Base-by-base conservation (phyloP, 2,329 filamentous ascomycete genomes). In the Cercospora sp. region DNA sequence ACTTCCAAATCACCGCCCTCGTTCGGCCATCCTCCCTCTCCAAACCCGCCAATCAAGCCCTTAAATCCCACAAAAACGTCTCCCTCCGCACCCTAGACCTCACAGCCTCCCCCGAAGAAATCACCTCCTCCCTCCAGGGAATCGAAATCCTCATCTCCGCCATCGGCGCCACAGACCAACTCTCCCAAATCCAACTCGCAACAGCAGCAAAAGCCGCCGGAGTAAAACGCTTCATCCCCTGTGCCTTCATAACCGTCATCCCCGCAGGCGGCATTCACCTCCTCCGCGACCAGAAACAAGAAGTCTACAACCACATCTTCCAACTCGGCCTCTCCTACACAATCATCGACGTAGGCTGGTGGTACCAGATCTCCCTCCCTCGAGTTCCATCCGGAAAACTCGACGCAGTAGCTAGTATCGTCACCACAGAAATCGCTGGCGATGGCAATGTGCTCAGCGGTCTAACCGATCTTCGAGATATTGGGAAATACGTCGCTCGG, bases 321-420 rank as follows among this genome's bases (percentile, higher is more conserved):
- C 76, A 79, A 64, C 73, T 84, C 1, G 76, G 79, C 33, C 79
- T 88, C 1, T 84, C 84, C 0, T 88, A 84, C 76, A 88, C 86
- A 5, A 78, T 86, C 72, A 82, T 88, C 60, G 86, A 88, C 69
- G 81, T 87, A 12, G 86, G 86, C n/a, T 86, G 80, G 79, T 88
- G 86, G 87, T 84, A 86, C 73, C 84, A 87, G 71, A 71, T 84
- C 31, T 77, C 78, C 5, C 79, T 83, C 64, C 82, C 82, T 12
- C 73, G 73, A n/a, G 73, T 86, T 0, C 79, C 81, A n/a, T 82
- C 80, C 16, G 83, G 84, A 9, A 75, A 76, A 42, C 7, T 61
- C 2, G 76, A 80, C n/a, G 83, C 85, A 71, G 83, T 83, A 68
- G 79, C 79, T 13, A 40, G 36, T 2, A 73, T 81, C 67, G 74